Percentiles rank a stretch among this genome's conserved stretches.
Evolutionary conservation across 805 yeast genomes (phyloP).

Genomic region (Candida oleophila): DNA sequence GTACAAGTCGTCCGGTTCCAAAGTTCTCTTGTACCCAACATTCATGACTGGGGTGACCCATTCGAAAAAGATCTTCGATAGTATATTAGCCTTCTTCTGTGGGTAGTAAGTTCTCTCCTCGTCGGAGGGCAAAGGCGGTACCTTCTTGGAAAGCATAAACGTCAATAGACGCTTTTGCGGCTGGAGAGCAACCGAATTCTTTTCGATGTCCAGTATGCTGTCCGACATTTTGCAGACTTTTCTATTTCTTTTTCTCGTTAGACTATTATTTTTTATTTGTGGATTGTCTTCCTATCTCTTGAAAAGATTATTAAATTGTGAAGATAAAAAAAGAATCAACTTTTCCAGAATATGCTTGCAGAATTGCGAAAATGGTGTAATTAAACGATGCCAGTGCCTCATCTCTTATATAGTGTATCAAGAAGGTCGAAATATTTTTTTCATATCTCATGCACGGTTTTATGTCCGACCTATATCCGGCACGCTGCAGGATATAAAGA

Average conservation of each 20-base stretch:
- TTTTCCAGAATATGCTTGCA: no score
- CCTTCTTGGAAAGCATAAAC: conserved; percentile 32
- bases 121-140: conserved; percentile 54
- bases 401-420: no score
- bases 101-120: conserved; percentile 53
- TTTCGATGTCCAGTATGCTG: conserved; percentile 1
- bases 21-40: conserved; percentile 71
- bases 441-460: not conserved
- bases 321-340: no score
- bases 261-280: no score
- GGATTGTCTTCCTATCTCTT: no score
- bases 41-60: conserved; percentile 66
- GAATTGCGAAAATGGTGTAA: no score
- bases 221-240: not conserved
- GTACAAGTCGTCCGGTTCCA: conserved; percentile 62
- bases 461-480: not conserved
- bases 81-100: conserved; percentile 29
- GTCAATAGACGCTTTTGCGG: conserved; percentile 35
- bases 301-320: no score
- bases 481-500: not conserved
- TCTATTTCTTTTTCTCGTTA: no score
- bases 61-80: conserved; percentile 53
- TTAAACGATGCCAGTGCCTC: no score
- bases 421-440: no score
- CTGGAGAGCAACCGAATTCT: conserved; percentile 7